Percentiles rank a stretch among this genome's conserved stretches.
These are phyloP conservation scores for Porodaedalea pini DNA, from an alignment of 1,284 basidiomycete species.

Conservation along the genomic window DNA sequence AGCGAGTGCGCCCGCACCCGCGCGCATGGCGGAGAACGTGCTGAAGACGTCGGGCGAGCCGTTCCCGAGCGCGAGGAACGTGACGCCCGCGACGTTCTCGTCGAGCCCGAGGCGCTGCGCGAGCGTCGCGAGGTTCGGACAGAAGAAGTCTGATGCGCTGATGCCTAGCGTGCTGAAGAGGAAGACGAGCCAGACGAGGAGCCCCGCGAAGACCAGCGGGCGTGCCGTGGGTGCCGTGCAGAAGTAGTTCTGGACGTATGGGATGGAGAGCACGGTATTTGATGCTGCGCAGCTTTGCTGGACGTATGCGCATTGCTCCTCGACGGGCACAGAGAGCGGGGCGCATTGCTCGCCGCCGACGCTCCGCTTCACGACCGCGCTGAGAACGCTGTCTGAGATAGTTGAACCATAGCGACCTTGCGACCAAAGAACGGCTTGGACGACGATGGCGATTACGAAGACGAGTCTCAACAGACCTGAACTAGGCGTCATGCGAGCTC, in stretches of 20 bases:
- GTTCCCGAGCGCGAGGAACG: slow-evolving; percentile 91
- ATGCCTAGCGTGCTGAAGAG: slow-evolving; percentile 90
- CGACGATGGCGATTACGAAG: slow-evolving; percentile 47
- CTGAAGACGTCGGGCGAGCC: slow-evolving; percentile 92
- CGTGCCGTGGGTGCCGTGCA: slow-evolving; percentile 52
- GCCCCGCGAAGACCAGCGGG: slow-evolving; percentile 56
- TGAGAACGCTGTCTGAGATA: not conserved
- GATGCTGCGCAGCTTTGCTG: slow-evolving; percentile 48
- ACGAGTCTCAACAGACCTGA: slow-evolving; percentile 29
- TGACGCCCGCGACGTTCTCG: slow-evolving; percentile 90
- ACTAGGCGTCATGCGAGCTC: slow-evolving; percentile 1
- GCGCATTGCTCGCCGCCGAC: slow-evolving; percentile 44
- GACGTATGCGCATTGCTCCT: slow-evolving; percentile 66
- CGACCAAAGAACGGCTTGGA: slow-evolving; percentile 64
- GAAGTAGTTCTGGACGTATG: slow-evolving; percentile 68
- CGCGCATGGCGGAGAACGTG: slow-evolving; percentile 90
- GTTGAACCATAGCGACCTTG: slow-evolving; percentile 47
- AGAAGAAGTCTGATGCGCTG: slow-evolving; percentile 93
- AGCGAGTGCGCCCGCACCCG: slow-evolving; percentile 83
- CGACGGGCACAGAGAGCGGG: slow-evolving; percentile 50
- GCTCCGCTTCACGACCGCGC: slow-evolving; percentile 8
- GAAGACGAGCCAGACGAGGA: slow-evolving; percentile 76
- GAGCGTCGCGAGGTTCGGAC: slow-evolving; percentile 87
- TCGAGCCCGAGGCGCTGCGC: slow-evolving; percentile 78
- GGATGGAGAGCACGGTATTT: slow-evolving; percentile 63